A percentile compares a stretch with the other conserved stretches of the same genome.
These are phyloP conservation scores for Herpetomonas tarakana DNA, from an alignment of 208 protist genomes.

Conservation along the genomic window DNA sequence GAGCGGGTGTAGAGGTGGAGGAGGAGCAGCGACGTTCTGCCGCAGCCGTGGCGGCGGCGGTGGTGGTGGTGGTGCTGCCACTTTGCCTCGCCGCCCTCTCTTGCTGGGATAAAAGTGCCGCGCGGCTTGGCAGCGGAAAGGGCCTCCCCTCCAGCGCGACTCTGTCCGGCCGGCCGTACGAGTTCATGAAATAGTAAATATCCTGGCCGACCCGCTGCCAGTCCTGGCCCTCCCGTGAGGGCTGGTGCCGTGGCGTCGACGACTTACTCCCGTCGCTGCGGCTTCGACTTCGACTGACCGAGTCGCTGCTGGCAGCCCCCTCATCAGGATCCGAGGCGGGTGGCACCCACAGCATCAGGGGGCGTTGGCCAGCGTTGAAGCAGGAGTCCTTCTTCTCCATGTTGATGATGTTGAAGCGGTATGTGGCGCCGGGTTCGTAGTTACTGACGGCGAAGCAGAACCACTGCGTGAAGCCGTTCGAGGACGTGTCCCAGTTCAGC, in stretches of 20 bases:
- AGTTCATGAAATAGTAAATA: slow-evolving; percentile 85
- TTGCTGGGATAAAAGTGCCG: no score
- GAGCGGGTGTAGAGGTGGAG: background rate
- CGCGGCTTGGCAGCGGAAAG: no score
- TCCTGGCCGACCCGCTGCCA: slow-evolving; percentile 67
- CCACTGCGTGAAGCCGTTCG: slow-evolving; percentile 96
- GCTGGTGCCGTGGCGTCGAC: background rate
- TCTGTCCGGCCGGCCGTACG: slow-evolving; percentile 55
- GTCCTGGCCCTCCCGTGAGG: background rate
- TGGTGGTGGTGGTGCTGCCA: background rate
- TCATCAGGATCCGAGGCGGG: background rate
- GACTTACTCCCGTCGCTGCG: background rate
- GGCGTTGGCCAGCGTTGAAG: slow-evolving; percentile 95
- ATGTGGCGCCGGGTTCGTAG: slow-evolving; percentile 61
- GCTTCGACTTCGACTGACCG: no score
- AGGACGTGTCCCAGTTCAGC: slow-evolving; percentile 92
- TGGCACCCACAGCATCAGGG: slow-evolving; percentile 84
- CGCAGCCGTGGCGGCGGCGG: no score
- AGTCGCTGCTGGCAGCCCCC: background rate
- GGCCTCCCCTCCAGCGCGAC: background rate
- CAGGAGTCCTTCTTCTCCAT: slow-evolving; percentile 92
- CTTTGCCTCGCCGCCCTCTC: background rate
- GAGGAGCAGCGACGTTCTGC: background rate
- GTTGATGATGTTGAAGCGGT: slow-evolving; percentile 97
- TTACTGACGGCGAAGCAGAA: slow-evolving; percentile 92